Conservation (phyloP, 2,329 filamentous ascomycete genomes). For the Cercospora nicotianae region DNA sequence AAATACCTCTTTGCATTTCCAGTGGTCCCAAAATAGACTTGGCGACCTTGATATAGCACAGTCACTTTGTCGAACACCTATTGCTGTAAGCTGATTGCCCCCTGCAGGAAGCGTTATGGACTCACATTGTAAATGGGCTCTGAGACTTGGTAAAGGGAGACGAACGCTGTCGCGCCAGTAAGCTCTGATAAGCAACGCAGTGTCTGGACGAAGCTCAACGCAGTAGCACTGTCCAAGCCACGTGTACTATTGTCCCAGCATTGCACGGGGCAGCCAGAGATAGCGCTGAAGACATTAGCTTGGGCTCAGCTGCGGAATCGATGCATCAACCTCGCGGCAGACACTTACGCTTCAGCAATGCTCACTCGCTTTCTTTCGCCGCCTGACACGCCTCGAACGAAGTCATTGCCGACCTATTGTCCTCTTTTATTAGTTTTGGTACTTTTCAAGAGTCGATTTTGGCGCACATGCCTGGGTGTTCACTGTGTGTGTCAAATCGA, state of each 20-base stretch:
- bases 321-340: background rate
- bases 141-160: constrained; percentile 58
- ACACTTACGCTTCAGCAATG: constrained; percentile 53
- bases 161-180: constrained; percentile 51
- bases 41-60: constrained; percentile 72
- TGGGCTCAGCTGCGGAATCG: background rate
- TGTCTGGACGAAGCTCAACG: constrained; percentile 58
- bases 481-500: background rate
- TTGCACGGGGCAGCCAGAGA: constrained; percentile 43
- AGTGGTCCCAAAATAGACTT: constrained; percentile 73
- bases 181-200: constrained; percentile 54
- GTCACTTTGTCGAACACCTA: constrained; percentile 67
- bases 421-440: background rate
- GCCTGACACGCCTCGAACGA: constrained; percentile 61
- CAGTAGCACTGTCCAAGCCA: constrained; percentile 58
- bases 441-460: background rate
- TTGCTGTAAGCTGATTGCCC: background rate
- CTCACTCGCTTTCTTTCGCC: constrained; percentile 56
- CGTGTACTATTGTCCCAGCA: constrained; percentile 51
- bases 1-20: constrained; percentile 64
- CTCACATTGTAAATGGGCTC: constrained; percentile 56
- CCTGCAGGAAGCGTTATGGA: background rate
- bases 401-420: constrained; percentile 56
- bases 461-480: background rate
- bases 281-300: constrained; percentile 33